phyloP scores from a whole-genome alignment of 2,329 filamentous ascomycete species.

The Beauveria caledonica region DNA sequence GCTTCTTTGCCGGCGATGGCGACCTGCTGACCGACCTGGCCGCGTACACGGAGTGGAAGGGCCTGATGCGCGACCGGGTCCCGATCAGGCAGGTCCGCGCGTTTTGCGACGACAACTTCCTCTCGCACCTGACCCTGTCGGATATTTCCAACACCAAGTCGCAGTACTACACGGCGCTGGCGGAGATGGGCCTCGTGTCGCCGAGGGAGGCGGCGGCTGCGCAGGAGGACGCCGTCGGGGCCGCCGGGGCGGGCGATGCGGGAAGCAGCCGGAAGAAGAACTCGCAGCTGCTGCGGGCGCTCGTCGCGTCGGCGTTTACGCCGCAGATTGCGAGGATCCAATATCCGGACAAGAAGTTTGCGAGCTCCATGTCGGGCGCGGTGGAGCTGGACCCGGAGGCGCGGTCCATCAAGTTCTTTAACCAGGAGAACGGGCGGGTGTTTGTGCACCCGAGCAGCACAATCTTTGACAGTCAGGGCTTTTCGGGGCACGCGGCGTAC shows the following conservation, averaged over 20 bases:
- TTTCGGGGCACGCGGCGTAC: constrained; percentile 67
- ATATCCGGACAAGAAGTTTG: constrained; percentile 94
- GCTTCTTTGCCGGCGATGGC: constrained; percentile 70
- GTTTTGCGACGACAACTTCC: constrained; percentile 81
- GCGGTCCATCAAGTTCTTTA: constrained; percentile 85
- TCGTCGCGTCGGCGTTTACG: constrained; percentile 65
- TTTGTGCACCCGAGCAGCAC: constrained; percentile 89
- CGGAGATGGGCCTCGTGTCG: constrained; percentile 73
- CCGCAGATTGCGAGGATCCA: constrained; percentile 89
- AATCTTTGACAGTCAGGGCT: constrained; percentile 74
- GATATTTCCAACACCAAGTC: constrained; percentile 82
- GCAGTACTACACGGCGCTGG: constrained; percentile 79
- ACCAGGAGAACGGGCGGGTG: constrained; percentile 73
- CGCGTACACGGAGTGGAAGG: constrained; percentile 76
- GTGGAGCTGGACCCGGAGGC: constrained; percentile 92
- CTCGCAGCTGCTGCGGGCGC: constrained; percentile 52
- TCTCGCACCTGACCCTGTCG: constrained; percentile 72
- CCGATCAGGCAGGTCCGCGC: constrained; percentile 56
- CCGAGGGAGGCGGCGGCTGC: constrained; percentile 26
- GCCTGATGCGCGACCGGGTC: constrained; percentile 49
- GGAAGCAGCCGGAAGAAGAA: constrained; percentile 21
- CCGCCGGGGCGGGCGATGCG: constrained; percentile 22
- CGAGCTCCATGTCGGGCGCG: constrained; percentile 75
- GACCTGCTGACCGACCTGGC: constrained; percentile 82
- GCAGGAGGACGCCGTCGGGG: constrained; percentile 15